Evolutionary conservation across 345 rosid genomes (phyloP), one percentile per base, ranked within the genome.

Genomic region (Syzygium oleosum): DNA sequence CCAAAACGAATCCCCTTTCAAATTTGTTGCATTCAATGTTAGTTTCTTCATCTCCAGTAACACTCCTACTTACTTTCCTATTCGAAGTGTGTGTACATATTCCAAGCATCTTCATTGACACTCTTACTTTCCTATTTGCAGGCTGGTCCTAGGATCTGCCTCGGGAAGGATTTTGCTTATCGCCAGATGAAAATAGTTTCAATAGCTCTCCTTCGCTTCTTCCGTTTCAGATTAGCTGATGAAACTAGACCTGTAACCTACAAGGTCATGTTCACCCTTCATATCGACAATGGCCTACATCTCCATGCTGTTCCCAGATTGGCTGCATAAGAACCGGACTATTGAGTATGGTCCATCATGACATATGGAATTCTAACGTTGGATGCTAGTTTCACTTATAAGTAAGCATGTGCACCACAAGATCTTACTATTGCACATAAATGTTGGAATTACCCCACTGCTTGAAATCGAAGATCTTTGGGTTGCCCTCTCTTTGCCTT

Each of bases 141-240:
- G 99, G 98, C 94, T 80, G 99, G 99, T 85, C 98, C 99, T 65
- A 90, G 96, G 54, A 94, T 94, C 58, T 97, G 98, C 84, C 90
- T 97, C 1, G 99, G 97, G 6, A 97, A 93, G 83, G 96, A 94
- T 84, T 96, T 95, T 4, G 99, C 98, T 53, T 94, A 92, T 89
- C 68, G 96, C 79, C 96, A 96, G 87, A 96, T 97, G 98, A 96
- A 96, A 94, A 97, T 97, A 79, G 84, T 91, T 6, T 89, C 98
- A 7, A 90, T 90, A n/a, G 95, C 93, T 3, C 94, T 97, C 83
- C 92, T 97, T 84, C 93, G 88, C 12, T 95, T 89, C 91, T 94
- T 95, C 85, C 91, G 91, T 52, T 96, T 96, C 89, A 93, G 92
- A 59, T 34, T 94, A 89, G 93, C 87, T 3, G 95, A 95, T 83